Evolutionary conservation across 2,329 filamentous ascomycete species (phyloP).

Genomic region (Xylariaceae sp.): DNA sequence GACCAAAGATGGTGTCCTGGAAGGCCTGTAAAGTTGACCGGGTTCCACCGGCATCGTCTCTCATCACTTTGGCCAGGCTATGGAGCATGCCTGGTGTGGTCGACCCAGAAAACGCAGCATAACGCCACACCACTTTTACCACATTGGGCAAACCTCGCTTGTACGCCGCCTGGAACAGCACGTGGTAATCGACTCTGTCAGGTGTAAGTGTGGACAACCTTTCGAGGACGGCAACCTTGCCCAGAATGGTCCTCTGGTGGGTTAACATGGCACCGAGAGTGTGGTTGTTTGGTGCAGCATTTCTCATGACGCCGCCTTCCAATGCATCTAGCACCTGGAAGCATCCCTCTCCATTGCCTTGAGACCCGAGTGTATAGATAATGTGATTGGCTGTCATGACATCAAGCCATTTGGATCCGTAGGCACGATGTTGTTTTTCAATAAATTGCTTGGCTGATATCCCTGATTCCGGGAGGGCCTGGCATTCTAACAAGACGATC

Average conservation of each 20-base stretch:
- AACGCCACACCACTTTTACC: constrained; percentile 32
- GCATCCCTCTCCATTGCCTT: constrained; percentile 17
- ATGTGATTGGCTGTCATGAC: constrained; percentile 27
- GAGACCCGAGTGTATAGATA: constrained; percentile 25
- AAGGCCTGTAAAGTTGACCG: constrained; percentile 22
- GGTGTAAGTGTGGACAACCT: constrained; percentile 19
- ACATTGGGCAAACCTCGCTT: constrained; percentile 27
- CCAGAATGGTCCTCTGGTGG: constrained; percentile 17
- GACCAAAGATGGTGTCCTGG: constrained; percentile 29
- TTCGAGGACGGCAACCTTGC: constrained; percentile 16
- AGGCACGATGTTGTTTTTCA: background rate
- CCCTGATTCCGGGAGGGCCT: constrained; percentile 4
- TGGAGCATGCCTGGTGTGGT: constrained; percentile 22
- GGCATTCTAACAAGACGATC: constrained; percentile 22
- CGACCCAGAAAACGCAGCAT: constrained; percentile 18
- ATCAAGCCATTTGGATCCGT: constrained; percentile 28
- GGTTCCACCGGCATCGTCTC: too few species aligned
- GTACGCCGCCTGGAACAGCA: constrained; percentile 28
- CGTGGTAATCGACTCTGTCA: constrained; percentile 24
- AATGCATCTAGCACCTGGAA: constrained; percentile 21
- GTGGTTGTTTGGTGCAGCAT: constrained; percentile 16
- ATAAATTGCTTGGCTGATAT: too few species aligned
- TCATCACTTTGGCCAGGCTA: constrained; percentile 10
- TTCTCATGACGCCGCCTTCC: background rate
- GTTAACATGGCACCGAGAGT: constrained; percentile 31